Evolutionary conservation across 179 eudicot species (phyloP).

Genomic region (Heliamphora pulchella): DNA sequence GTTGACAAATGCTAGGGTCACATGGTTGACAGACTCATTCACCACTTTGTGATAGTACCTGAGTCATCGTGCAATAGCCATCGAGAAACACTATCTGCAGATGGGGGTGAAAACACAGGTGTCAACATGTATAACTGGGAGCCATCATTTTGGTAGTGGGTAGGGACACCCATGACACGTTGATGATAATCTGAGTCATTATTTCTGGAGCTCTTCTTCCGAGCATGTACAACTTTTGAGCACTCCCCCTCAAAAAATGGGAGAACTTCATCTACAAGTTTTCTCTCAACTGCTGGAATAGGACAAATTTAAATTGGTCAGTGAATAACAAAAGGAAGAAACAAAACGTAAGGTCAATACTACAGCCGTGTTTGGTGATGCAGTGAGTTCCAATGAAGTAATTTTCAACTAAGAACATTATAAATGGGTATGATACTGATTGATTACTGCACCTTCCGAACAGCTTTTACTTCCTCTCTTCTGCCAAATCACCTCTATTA

Average conservation of each 20-base stretch:
- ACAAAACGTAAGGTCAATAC: background rate
- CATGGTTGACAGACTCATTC: background rate
- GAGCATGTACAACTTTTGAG: conserved; percentile 25
- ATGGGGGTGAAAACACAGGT: conserved; percentile 68
- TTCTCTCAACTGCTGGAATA: conserved; percentile 27
- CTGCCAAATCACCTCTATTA: background rate
- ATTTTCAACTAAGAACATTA: background rate
- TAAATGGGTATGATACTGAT: background rate
- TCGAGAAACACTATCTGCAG: conserved; percentile 44
- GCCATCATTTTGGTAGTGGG: conserved; percentile 58
- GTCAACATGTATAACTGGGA: conserved; percentile 65
- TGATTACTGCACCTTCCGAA: background rate
- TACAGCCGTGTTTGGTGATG: background rate
- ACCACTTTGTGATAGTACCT: conserved; percentile 28
- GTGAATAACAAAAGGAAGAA: background rate
- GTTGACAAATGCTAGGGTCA: background rate
- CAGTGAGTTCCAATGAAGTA: conserved; percentile 1
- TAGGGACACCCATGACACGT: conserved; percentile 41
- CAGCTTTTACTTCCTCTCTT: background rate
- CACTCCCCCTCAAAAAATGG: conserved; percentile 40
- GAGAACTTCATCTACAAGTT: conserved; percentile 26
- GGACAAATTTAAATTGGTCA: background rate
- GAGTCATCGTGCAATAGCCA: conserved; percentile 48
- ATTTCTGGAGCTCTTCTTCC: conserved; percentile 17
- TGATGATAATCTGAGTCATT: conserved; percentile 20